These are phyloP conservation scores for Alliaria petiolata DNA, from an alignment of 345 rosid species.

Conservation along the genomic window DNA sequence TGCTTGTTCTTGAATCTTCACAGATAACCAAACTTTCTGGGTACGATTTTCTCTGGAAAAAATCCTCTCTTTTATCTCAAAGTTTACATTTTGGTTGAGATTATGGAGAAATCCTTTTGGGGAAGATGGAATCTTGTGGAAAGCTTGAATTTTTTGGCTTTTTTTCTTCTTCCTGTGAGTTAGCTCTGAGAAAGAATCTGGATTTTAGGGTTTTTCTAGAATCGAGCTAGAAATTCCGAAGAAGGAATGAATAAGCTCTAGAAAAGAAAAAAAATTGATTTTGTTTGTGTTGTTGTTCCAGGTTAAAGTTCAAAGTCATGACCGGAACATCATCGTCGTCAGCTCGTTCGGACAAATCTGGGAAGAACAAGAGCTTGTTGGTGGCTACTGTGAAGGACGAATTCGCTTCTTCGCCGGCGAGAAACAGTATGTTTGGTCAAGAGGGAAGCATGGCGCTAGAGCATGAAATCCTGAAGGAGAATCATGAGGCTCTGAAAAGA, in stretches of 20 bases:
- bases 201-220: too few relatives aligned
- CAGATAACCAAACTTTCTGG: not conserved
- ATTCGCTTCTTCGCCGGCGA: not conserved
- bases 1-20: not conserved
- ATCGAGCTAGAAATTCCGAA: too few relatives aligned
- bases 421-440: not conserved
- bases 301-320: conserved; percentile 1
- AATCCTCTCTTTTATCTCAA: not conserved
- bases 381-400: not conserved
- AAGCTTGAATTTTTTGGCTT: too few relatives aligned
- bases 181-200: too few relatives aligned
- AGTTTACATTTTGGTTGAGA: not conserved
- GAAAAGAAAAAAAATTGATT: not conserved
- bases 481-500: not conserved
- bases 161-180: too few relatives aligned
- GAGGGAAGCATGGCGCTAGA: not conserved
- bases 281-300: not conserved
- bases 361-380: not conserved
- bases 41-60: not conserved
- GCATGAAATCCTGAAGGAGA: conserved; percentile 10
- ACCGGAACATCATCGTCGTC: not conserved
- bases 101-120: not conserved
- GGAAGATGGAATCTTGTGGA: not conserved
- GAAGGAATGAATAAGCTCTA: too few relatives aligned
- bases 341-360: not conserved